Evolutionary conservation across 2,329 filamentous ascomycete species (phyloP).

Genomic region (Sphaerulina populicola): DNA sequence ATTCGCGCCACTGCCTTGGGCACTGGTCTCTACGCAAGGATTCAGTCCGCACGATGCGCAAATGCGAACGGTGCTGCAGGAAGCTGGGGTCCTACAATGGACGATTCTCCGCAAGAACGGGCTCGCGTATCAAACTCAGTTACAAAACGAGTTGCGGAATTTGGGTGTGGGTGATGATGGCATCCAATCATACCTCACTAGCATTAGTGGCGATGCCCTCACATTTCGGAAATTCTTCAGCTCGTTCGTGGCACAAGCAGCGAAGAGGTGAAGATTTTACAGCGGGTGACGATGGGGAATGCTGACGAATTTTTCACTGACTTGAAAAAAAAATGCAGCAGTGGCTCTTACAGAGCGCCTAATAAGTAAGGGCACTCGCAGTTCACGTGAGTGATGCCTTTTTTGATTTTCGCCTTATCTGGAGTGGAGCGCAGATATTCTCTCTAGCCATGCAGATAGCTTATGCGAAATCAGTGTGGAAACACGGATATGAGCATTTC

Average conservation of each 20-base stretch:
- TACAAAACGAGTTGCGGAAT: conserved; percentile 56
- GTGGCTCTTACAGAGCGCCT: too few relatives aligned
- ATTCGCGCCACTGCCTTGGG: conserved; percentile 87
- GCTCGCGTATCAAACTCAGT: conserved; percentile 63
- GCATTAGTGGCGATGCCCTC: conserved; percentile 40
- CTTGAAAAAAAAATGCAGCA: too few relatives aligned
- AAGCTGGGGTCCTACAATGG: conserved; percentile 81
- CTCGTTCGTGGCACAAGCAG: conserved; percentile 35
- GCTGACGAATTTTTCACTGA: too few relatives aligned
- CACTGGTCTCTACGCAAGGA: conserved; percentile 65
- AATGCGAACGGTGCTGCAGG: conserved; percentile 75
- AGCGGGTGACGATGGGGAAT: too few relatives aligned
- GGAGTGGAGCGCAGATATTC: too few relatives aligned
- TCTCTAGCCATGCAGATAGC: too few relatives aligned
- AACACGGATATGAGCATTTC: too few relatives aligned
- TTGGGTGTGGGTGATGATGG: conserved; percentile 58
- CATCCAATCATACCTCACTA: conserved; percentile 57
- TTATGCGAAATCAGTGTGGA: too few relatives aligned
- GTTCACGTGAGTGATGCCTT: too few relatives aligned
- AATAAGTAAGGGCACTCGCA: too few relatives aligned
- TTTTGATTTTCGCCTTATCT: too few relatives aligned
- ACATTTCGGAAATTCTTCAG: conserved; percentile 42
- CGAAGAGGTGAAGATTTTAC: conserved; percentile 16
- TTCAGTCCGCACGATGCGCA: conserved; percentile 86
- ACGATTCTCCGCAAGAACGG: conserved; percentile 87